These are phyloP conservation scores for Pythium dissimile DNA, from an alignment of 352 stramenopile species.

Conservation along the genomic window DNA sequence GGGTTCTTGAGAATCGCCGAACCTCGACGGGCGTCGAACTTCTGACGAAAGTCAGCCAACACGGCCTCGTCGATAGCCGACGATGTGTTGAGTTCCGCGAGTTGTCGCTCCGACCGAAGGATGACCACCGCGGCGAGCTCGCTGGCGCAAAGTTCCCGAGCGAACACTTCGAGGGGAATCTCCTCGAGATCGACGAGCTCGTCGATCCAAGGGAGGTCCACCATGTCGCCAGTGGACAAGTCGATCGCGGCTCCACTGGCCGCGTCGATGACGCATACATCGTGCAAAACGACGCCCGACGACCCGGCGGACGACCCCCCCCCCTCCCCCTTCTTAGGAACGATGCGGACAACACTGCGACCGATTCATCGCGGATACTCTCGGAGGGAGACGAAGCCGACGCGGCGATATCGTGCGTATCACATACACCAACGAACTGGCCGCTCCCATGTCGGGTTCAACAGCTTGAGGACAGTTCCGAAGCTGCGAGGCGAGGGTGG, in stretches of 20 bases:
- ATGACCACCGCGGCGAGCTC: not conserved
- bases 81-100: not conserved
- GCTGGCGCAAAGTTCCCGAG: not conserved
- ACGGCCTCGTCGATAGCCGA: no score
- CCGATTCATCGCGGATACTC: no score
- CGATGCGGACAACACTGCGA: no score
- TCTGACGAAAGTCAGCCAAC: no score
- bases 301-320: no score
- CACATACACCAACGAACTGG: no score
- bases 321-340: no score
- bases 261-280: not conserved
- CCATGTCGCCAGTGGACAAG: not conserved
- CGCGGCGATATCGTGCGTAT: no score
- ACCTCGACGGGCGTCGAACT: slow-evolving; percentile 3
- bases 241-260: not conserved
- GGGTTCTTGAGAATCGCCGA: slow-evolving; percentile 13
- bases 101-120: not conserved
- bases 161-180: not conserved
- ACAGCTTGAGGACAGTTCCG: not conserved
- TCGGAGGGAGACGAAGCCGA: not conserved
- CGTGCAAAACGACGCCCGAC: no score
- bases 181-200: not conserved
- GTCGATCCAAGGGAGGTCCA: not conserved
- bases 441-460: no score
- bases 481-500: slow-evolving; percentile 12